Evolutionary conservation across 1,139 yeast genomes (phyloP).

Genomic region (Candida buenavistaensis): DNA sequence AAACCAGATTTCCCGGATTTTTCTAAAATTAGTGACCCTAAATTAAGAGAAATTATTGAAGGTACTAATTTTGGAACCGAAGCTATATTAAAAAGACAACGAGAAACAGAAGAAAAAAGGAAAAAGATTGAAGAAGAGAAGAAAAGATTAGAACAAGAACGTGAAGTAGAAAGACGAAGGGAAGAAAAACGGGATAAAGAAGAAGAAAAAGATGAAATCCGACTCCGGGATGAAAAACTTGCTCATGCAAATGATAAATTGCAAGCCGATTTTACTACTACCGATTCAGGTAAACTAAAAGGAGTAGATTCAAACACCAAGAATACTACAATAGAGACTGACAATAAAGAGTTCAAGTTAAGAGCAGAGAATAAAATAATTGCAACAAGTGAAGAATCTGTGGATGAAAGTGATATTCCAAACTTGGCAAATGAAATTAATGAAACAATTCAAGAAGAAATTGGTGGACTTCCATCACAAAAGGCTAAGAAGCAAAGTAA

Average conservation of each 20-base stretch:
- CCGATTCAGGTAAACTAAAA: conserved; percentile 9
- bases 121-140: conserved; percentile 11
- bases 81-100: conserved; percentile 10
- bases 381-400: conserved; percentile 12
- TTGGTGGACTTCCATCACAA: conserved; percentile 33
- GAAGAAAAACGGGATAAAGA: conserved; percentile 9
- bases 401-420: conserved; percentile 12
- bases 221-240: conserved; percentile 2
- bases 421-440: conserved; percentile 16
- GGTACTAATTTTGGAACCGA: conserved; percentile 24
- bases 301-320: conserved; percentile 8
- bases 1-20: conserved; percentile 10
- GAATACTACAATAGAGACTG: conserved; percentile 5
- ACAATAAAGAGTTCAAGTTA: conserved; percentile 7
- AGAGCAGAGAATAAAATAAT: conserved; percentile 13
- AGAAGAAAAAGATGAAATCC: conserved; percentile 3
- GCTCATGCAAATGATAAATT: conserved; percentile 7
- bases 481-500: conserved; percentile 22
- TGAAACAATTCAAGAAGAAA: conserved; percentile 22
- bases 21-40: conserved; percentile 13
- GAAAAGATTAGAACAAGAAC: conserved; percentile 12
- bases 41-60: conserved; percentile 19
- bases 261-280: conserved; percentile 8
- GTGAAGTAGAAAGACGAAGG: conserved; percentile 8
- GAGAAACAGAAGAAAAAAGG: conserved; percentile 10